Evolutionary conservation across 306 rosid genomes (phyloP).

Genomic region (Rosa persica): DNA sequence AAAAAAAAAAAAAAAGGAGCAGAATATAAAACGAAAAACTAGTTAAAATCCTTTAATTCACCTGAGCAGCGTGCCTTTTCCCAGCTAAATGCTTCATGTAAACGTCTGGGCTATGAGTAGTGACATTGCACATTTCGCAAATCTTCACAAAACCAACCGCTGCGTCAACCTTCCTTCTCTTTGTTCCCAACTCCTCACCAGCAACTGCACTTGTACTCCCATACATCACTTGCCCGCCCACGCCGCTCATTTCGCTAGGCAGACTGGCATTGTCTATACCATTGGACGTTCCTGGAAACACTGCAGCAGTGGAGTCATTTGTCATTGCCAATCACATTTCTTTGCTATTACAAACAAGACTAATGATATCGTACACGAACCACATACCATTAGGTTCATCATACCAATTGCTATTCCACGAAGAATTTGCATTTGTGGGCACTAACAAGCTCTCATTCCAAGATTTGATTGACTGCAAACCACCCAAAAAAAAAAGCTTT

Average conservation of each 20-base stretch:
- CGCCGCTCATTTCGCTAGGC: slow-evolving; percentile 25
- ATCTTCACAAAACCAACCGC: slow-evolving; percentile 40
- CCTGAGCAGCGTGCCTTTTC: slow-evolving; percentile 64
- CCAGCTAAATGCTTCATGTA: slow-evolving; percentile 56
- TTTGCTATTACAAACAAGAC: slow-evolving; percentile 41
- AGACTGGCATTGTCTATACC: slow-evolving; percentile 20
- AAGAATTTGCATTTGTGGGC: slow-evolving; percentile 37
- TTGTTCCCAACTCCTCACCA: slow-evolving; percentile 35
- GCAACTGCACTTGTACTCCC: slow-evolving; percentile 28
- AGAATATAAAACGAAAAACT: background rate
- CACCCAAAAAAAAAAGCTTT: background rate
- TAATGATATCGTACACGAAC: slow-evolving; percentile 48
- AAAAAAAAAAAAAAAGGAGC: background rate
- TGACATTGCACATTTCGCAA: slow-evolving; percentile 55
- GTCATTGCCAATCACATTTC: slow-evolving; percentile 41
- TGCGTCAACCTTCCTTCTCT: slow-evolving; percentile 46
- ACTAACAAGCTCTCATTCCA: slow-evolving; percentile 33
- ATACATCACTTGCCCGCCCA: slow-evolving; percentile 28
- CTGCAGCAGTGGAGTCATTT: slow-evolving; percentile 26
- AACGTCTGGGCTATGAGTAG: slow-evolving; percentile 54
- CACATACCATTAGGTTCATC: slow-evolving; percentile 26
- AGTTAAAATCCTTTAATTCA: slow-evolving; percentile 27
- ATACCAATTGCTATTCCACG: slow-evolving; percentile 33
- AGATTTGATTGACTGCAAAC: slow-evolving; percentile 45
- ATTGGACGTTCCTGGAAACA: slow-evolving; percentile 15